Evolutionary conservation across 805 yeast species (phyloP).

Genomic region (Ogataea nakhonphanomensis): DNA sequence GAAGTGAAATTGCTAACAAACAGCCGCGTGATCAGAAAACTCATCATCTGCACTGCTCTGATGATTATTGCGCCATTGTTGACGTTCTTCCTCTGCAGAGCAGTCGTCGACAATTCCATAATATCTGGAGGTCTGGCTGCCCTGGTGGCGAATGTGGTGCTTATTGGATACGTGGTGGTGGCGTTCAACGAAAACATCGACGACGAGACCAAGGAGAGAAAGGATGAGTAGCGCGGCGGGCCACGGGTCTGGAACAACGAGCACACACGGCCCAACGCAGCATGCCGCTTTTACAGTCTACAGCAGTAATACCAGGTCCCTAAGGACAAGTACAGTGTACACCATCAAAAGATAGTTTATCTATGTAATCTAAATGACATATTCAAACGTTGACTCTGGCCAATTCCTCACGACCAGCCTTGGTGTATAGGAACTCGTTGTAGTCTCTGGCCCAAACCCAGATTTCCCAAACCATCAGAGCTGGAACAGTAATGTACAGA

Average conservation of each 20-base stretch:
- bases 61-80: constrained; percentile 69
- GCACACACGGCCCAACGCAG: too few species aligned
- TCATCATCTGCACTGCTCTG: constrained; percentile 69
- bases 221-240: constrained; percentile 17
- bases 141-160: constrained; percentile 66
- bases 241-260: background rate
- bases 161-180: constrained; percentile 67
- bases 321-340: background rate
- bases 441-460: constrained; percentile 87
- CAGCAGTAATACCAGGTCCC: too few species aligned
- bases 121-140: constrained; percentile 83
- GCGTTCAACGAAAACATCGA: constrained; percentile 66
- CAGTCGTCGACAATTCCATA: constrained; percentile 46
- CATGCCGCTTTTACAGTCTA: too few species aligned
- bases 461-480: constrained; percentile 73
- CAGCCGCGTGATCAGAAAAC: constrained; percentile 62
- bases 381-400: constrained; percentile 50
- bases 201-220: constrained; percentile 37
- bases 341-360: background rate
- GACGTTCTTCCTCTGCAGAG: constrained; percentile 48
- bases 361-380: background rate
- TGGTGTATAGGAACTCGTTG: constrained; percentile 92
- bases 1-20: background rate
- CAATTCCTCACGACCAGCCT: constrained; percentile 95
- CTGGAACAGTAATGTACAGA: constrained; percentile 75